Conservation (phyloP, 2,329 filamentous ascomycete species). For the Alternaria sp. region DNA sequence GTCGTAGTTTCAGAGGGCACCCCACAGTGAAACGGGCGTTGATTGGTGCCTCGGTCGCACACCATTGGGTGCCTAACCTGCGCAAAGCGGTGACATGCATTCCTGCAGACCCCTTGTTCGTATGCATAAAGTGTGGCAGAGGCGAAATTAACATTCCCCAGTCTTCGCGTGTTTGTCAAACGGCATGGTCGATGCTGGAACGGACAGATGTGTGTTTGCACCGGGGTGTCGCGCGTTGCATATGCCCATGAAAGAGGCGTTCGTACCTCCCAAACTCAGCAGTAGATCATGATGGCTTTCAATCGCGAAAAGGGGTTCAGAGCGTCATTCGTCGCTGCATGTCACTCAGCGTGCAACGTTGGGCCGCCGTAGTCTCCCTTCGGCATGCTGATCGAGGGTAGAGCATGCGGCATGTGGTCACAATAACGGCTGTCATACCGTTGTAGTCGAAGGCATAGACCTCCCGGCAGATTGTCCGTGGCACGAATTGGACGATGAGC, state of each 20-base stretch:
- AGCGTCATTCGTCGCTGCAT: constrained; percentile 1
- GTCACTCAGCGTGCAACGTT: constrained; percentile 16
- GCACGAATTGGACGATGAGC: constrained; percentile 24
- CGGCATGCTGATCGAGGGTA: constrained; percentile 19
- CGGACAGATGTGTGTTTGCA: constrained; percentile 5
- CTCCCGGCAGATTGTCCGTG: constrained; percentile 22
- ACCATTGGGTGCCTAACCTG: constrained; percentile 24
- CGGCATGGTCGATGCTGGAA: constrained; percentile 21
- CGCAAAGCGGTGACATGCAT: constrained; percentile 43
- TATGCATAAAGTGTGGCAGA: constrained; percentile 28
- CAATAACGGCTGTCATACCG: constrained; percentile 34
- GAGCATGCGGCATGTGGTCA: constrained; percentile 21
- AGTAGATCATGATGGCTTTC: not conserved
- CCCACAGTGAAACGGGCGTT: constrained; percentile 20
- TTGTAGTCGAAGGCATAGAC: constrained; percentile 20
- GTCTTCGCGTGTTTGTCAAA: constrained; percentile 13
- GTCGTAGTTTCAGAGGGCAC: constrained; percentile 30
- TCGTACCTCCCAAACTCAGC: not conserved
- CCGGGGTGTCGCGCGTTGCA: constrained; percentile 2
- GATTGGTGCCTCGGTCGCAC: constrained; percentile 39
- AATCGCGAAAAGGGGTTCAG: constrained; percentile 4
- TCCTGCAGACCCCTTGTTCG: constrained; percentile 37
- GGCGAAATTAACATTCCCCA: constrained; percentile 25
- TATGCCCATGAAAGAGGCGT: constrained; percentile 4
- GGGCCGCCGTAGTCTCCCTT: constrained; percentile 20